phyloP scores from a whole-genome alignment of 2,329 filamentous ascomycete species.

The Alternaria triticimaculans region DNA sequence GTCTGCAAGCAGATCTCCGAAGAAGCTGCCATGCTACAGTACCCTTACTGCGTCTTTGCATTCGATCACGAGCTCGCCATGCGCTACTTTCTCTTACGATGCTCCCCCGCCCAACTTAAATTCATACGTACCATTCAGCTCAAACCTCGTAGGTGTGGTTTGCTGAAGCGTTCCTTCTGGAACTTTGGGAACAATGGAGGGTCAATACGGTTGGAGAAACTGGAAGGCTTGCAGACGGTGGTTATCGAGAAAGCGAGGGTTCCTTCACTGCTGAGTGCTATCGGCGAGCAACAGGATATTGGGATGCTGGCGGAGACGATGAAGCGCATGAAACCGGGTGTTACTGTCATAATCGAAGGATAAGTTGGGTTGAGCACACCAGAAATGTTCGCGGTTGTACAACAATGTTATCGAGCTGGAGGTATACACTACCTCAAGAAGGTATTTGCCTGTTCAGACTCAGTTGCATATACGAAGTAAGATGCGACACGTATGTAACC shows the following conservation, averaged over 20 bases:
- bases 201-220: not conserved
- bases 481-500: not conserved
- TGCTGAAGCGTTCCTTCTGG: not conserved
- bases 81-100: not conserved
- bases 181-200: not conserved
- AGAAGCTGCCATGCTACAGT: not conserved
- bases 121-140: not conserved
- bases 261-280: too few species aligned
- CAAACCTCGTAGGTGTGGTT: not conserved
- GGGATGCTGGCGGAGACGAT: not conserved
- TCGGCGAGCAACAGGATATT: not conserved
- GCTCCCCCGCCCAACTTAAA: not conserved
- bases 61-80: not conserved
- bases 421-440: not conserved
- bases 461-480: not conserved
- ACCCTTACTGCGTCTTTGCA: not conserved
- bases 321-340: fast-evolving
- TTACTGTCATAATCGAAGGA: not conserved
- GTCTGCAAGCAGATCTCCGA: not conserved
- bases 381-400: not conserved
- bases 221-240: not conserved
- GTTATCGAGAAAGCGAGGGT: not conserved
- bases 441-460: not conserved
- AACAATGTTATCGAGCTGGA: not conserved
- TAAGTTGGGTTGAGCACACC: not conserved